These are phyloP conservation scores for Cruciata laevipes DNA, from an alignment of 257 asterid species.

Conservation along the genomic window DNA sequence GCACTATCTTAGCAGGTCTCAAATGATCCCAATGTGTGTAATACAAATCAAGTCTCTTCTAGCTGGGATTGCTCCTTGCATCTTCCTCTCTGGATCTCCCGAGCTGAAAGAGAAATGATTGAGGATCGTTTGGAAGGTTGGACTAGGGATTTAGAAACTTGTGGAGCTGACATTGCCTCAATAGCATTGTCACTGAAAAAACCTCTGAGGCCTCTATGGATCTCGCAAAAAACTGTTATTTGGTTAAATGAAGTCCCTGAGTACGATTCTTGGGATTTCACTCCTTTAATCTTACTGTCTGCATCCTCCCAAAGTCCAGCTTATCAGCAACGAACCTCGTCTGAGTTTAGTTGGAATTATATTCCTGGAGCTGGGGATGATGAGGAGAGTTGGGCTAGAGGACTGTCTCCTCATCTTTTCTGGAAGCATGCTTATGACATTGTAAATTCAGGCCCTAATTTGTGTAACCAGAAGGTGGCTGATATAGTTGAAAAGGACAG, in stretches of 20 bases:
- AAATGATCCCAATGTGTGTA: slow-evolving; percentile 23
- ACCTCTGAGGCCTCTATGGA: slow-evolving; percentile 84
- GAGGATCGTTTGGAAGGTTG: slow-evolving; percentile 61
- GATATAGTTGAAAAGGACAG: slow-evolving; percentile 72
- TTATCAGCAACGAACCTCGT: slow-evolving; percentile 58
- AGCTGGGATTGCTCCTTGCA: slow-evolving; percentile 85
- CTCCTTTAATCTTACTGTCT: slow-evolving; percentile 74
- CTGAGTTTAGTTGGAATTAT: slow-evolving; percentile 93
- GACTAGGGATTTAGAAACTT: slow-evolving; percentile 61
- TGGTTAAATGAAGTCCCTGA: slow-evolving; percentile 98
- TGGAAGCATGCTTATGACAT: slow-evolving; percentile 84
- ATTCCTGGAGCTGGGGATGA: slow-evolving; percentile 99
- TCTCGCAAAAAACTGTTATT: slow-evolving; percentile 85
- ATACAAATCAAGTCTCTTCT: slow-evolving; percentile 21
- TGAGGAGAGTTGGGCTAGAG: slow-evolving; percentile 98
- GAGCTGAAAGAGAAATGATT: slow-evolving; percentile 61
- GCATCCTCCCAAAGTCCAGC: slow-evolving; percentile 49
- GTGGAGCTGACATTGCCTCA: slow-evolving; percentile 86
- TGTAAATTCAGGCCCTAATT: slow-evolving; percentile 68
- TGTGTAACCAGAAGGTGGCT: slow-evolving; percentile 72
- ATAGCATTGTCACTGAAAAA: slow-evolving; percentile 49
- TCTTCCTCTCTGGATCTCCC: slow-evolving; percentile 94
- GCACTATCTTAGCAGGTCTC: slow-evolving; percentile 30
- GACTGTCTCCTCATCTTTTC: slow-evolving; percentile 63
- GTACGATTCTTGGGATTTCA: slow-evolving; percentile 87